phyloP scores from a whole-genome alignment of 2,329 filamentous ascomycete species.

The Penicillium brevicompactum region DNA sequence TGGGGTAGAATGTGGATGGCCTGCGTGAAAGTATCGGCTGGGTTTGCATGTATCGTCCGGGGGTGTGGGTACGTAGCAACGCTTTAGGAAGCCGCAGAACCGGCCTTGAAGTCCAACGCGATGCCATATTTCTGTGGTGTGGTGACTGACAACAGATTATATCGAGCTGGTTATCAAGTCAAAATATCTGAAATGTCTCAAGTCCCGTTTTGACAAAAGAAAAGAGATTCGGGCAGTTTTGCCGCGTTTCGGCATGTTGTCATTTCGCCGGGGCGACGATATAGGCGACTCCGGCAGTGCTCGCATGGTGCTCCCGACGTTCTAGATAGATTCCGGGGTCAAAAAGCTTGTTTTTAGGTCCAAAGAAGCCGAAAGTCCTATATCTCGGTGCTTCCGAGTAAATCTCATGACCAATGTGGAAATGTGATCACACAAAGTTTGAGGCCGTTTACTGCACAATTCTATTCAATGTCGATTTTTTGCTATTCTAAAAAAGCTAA shows the following conservation, averaged over 20 bases:
- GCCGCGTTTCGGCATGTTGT: not conserved
- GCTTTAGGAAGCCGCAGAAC: not conserved
- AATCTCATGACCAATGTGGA: too few species aligned
- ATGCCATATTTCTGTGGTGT: not conserved
- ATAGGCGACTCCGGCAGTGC: not conserved
- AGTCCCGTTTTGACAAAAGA: not conserved
- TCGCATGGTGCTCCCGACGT: not conserved
- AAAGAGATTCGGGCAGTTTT: not conserved
- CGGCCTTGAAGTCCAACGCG: not conserved
- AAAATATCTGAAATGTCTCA: not conserved
- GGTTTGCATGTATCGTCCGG: not conserved
- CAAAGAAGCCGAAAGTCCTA: too few species aligned
- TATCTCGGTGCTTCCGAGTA: too few species aligned
- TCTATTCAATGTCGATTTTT: too few species aligned
- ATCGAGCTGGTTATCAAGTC: not conserved
- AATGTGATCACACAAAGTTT: too few species aligned
- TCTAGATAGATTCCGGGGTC: not conserved
- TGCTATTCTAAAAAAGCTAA: too few species aligned
- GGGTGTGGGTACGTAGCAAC: not conserved
- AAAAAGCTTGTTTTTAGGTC: too few species aligned
- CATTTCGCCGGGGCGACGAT: not conserved
- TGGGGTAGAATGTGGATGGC: not conserved
- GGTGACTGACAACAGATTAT: not conserved
- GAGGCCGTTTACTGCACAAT: too few species aligned
- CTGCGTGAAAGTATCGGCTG: not conserved